These are phyloP conservation scores for Porcisia deanei DNA, from an alignment of 208 protist genomes.

Conservation along the genomic window DNA sequence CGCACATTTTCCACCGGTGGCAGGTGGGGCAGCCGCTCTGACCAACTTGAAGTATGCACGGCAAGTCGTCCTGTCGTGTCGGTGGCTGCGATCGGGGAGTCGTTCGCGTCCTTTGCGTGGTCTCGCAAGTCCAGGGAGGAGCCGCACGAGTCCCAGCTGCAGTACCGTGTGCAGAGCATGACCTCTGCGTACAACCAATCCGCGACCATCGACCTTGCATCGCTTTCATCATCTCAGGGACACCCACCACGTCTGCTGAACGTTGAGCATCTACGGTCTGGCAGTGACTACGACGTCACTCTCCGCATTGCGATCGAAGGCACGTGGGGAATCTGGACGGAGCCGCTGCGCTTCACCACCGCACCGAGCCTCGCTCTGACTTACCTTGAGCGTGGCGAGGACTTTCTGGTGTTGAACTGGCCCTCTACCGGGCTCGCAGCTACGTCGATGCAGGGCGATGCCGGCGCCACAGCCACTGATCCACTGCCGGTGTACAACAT, in stretches of 20 bases:
- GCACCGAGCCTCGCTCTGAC: constrained; percentile 37
- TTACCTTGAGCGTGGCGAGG: constrained; percentile 86
- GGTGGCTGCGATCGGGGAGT: constrained; percentile 68
- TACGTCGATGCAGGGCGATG: background rate
- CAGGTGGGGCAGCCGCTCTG: constrained; percentile 73
- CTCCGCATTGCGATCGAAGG: constrained; percentile 71
- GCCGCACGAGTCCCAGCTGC: constrained; percentile 56
- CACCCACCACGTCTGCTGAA: constrained; percentile 46
- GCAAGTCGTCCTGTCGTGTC: constrained; percentile 51
- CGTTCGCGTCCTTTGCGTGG: constrained; percentile 83
- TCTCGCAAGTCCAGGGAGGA: constrained; percentile 46
- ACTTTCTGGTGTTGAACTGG: constrained; percentile 83
- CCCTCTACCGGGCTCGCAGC: constrained; percentile 21
- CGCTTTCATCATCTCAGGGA: constrained; percentile 14
- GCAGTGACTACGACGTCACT: constrained; percentile 66
- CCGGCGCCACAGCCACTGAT: constrained; percentile 3
- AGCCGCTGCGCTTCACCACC: constrained; percentile 64
- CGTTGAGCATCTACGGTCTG: constrained; percentile 63
- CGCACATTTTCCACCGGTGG: constrained; percentile 68
- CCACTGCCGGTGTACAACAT: constrained; percentile 37
- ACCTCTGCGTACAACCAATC: constrained; percentile 55
- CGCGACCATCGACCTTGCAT: constrained; percentile 32
- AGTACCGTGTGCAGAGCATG: constrained; percentile 68
- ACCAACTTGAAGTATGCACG: constrained; percentile 61
- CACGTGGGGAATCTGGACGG: constrained; percentile 90